Evolutionary conservation across 1,284 basidiomycete genomes (phyloP).

Genomic region (Trichosporon inkin): DNA sequence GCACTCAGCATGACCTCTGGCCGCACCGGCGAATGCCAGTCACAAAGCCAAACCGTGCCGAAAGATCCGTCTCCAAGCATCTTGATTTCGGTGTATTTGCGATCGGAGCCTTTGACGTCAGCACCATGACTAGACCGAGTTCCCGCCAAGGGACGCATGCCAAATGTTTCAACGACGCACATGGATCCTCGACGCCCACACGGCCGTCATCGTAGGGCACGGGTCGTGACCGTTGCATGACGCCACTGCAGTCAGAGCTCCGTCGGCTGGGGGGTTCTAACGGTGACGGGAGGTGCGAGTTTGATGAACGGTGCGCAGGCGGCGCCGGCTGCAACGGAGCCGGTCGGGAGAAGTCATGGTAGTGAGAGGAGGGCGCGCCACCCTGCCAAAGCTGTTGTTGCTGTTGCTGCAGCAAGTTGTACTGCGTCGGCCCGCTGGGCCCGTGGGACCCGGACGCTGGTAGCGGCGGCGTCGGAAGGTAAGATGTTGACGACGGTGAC

Average conservation of each 20-base stretch:
- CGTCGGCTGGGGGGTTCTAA: background rate
- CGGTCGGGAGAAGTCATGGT: background rate
- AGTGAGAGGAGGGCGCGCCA: background rate
- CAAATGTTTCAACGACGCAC: slow-evolving; percentile 28
- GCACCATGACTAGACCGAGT: background rate
- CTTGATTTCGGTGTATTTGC: slow-evolving; percentile 62
- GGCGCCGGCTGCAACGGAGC: background rate
- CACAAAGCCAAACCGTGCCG: slow-evolving; percentile 96
- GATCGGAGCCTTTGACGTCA: slow-evolving; percentile 36
- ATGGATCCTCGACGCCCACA: slow-evolving; percentile 42
- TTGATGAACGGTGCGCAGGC: slow-evolving; percentile 1
- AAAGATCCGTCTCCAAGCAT: slow-evolving; percentile 94
- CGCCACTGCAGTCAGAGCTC: background rate
- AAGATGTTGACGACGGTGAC: background rate
- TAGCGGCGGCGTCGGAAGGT: background rate
- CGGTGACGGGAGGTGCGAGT: background rate
- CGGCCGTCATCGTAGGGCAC: slow-evolving; percentile 32
- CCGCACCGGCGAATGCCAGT: slow-evolving; percentile 95
- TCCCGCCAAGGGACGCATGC: background rate
- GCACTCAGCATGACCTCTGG: slow-evolving; percentile 79
- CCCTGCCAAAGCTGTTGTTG: slow-evolving; percentile 1
- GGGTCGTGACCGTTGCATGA: background rate
- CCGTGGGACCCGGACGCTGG: background rate
- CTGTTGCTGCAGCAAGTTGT: slow-evolving; percentile 1
- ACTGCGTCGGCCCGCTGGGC: background rate